Evolutionary conservation across 2,329 filamentous ascomycete genomes (phyloP).

Genomic region (Aureobasidium sp.): DNA sequence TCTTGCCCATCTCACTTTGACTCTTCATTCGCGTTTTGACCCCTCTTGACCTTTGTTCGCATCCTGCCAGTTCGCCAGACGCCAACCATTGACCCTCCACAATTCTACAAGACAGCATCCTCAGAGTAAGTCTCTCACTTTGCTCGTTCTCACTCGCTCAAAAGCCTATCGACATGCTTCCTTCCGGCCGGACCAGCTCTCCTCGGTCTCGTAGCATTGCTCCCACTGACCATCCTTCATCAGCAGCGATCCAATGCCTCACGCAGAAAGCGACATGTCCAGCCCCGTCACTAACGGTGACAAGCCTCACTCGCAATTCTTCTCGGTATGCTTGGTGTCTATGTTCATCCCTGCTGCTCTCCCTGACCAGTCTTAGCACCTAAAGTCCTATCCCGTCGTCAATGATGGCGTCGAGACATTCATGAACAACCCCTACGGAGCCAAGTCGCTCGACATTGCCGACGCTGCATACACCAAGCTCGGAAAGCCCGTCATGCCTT

Average conservation of each 20-base stretch:
- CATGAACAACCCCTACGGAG: constrained; percentile 74
- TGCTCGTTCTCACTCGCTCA: background rate
- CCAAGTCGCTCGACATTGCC: constrained; percentile 71
- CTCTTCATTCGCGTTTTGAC: background rate
- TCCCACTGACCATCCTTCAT: background rate
- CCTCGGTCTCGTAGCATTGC: background rate
- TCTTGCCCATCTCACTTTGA: constrained; percentile 5
- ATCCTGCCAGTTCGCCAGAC: background rate
- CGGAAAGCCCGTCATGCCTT: constrained; percentile 70
- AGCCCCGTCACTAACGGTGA: constrained; percentile 46
- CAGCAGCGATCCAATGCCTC: constrained; percentile 36
- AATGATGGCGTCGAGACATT: constrained; percentile 70
- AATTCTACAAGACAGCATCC: background rate
- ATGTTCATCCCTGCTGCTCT: background rate
- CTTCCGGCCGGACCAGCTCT: background rate
- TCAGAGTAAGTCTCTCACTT: constrained; percentile 2
- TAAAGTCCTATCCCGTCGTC: constrained; percentile 77
- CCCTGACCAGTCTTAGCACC: constrained; percentile 56
- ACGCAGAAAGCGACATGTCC: constrained; percentile 39
- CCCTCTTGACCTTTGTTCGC: background rate
- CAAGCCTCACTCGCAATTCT: constrained; percentile 42
- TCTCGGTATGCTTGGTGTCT: constrained; percentile 20
- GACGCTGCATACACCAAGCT: constrained; percentile 69
- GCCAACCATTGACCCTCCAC: background rate
- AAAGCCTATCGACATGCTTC: background rate